Evolutionary conservation across 179 eudicot species (phyloP).

Genomic region (Nepenthes alata): DNA sequence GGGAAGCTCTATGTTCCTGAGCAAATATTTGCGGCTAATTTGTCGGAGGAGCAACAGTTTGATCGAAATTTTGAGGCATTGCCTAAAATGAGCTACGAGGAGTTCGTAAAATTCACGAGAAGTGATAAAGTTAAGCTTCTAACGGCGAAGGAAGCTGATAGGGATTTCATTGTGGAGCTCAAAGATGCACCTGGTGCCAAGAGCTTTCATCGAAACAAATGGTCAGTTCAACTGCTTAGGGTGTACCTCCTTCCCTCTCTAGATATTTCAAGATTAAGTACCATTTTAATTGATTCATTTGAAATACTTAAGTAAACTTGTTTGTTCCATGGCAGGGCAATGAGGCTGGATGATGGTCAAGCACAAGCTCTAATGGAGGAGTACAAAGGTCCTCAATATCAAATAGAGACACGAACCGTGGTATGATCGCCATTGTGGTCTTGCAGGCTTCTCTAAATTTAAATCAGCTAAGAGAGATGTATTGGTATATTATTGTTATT

Average conservation of each 20-base stretch:
- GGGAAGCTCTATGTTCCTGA: constrained; percentile 90
- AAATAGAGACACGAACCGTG: constrained; percentile 59
- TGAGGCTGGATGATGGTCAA: constrained; percentile 44
- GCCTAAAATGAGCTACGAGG: constrained; percentile 55
- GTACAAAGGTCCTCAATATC: constrained; percentile 54
- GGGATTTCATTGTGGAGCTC: constrained; percentile 66
- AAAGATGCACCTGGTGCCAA: constrained; percentile 70
- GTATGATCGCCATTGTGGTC: constrained; percentile 19
- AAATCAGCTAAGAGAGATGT: not conserved
- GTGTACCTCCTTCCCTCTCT: not conserved
- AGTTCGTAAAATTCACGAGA: constrained; percentile 40
- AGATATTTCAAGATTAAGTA: not conserved
- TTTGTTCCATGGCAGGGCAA: constrained; percentile 46
- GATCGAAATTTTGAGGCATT: constrained; percentile 37
- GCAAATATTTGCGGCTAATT: constrained; percentile 44
- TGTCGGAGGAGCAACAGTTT: constrained; percentile 70
- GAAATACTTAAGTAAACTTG: not conserved
- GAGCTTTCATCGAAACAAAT: constrained; percentile 61
- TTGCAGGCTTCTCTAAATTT: not conserved
- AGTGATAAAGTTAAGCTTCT: constrained; percentile 54
- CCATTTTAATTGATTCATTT: not conserved
- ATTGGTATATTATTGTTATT: not conserved
- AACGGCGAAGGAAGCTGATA: constrained; percentile 38
- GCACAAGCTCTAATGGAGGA: constrained; percentile 43
- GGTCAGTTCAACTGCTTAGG: constrained; percentile 31